A percentile compares a stretch with the other conserved stretches of the same genome.
phyloP scores from a whole-genome alignment of 306 rosid genomes.

The Cicer pinnatifidum region DNA sequence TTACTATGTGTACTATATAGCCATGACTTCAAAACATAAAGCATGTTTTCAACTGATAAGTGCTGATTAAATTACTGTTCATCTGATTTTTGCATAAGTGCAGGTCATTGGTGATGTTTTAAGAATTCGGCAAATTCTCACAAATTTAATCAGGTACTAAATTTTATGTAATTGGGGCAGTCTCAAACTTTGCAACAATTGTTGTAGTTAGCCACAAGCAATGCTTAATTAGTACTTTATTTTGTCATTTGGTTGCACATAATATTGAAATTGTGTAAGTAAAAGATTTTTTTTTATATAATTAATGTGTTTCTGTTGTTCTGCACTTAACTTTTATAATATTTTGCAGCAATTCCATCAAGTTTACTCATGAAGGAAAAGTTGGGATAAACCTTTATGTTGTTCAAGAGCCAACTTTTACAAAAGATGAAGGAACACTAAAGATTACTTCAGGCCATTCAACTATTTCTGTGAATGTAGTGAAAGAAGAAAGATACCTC shows the following conservation, averaged over 20 bases:
- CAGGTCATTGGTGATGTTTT: constrained; percentile 92
- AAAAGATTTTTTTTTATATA: no score
- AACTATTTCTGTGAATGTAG: constrained; percentile 49
- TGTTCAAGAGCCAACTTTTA: constrained; percentile 60
- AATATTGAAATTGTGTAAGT: no score
- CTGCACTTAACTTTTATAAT: not conserved
- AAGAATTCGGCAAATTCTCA: constrained; percentile 90
- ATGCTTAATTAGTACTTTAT: no score
- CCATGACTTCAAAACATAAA: not conserved
- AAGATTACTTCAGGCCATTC: constrained; percentile 46
- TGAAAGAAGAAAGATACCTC: constrained; percentile 54
- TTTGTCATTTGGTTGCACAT: no score
- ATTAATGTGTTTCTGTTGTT: not conserved
- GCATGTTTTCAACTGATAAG: not conserved
- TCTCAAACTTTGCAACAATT: not conserved
- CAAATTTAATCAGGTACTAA: constrained; percentile 81
- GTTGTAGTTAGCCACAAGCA: not conserved
- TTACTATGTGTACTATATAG: not conserved
- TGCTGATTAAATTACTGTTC: not conserved
- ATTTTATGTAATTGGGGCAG: not conserved
- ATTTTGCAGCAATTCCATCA: constrained; percentile 81
- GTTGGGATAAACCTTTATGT: constrained; percentile 83
- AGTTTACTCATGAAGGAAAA: constrained; percentile 94
- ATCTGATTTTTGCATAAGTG: constrained; percentile 28
- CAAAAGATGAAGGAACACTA: constrained; percentile 55